A percentile compares a stretch with the other conserved stretches of the same genome.
These are phyloP conservation scores for Ascochyta rabiei DNA, from an alignment of 2,329 filamentous ascomycete species.

Conservation along the genomic window DNA sequence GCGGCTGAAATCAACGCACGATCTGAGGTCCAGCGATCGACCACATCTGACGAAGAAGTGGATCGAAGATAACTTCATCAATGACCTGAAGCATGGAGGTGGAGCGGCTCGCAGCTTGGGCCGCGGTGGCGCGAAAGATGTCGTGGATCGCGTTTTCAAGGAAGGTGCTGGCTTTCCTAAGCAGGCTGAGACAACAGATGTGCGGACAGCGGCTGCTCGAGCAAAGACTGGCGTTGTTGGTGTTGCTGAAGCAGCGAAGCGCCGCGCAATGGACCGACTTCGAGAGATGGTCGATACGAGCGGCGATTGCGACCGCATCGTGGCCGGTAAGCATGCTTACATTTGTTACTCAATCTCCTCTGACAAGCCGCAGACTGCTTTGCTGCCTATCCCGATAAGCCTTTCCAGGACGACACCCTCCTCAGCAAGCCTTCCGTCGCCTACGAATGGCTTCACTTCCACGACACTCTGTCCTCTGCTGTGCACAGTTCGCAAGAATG, in stretches of 20 bases:
- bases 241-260: constrained; percentile 75
- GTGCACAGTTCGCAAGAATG: constrained; percentile 88
- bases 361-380: constrained; percentile 69
- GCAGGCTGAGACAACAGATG: constrained; percentile 55
- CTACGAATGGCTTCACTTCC: constrained; percentile 96
- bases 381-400: constrained; percentile 80
- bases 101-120: constrained; percentile 74
- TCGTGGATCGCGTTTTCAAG: constrained; percentile 78
- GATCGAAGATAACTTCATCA: constrained; percentile 74
- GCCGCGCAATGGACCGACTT: constrained; percentile 72
- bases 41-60: constrained; percentile 72
- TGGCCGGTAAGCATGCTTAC: constrained; percentile 57
- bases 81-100: constrained; percentile 71
- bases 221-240: constrained; percentile 58
- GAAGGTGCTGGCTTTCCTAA: constrained; percentile 80
- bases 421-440: constrained; percentile 85
- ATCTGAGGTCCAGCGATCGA: constrained; percentile 44
- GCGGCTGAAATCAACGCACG: constrained; percentile 61
- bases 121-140: constrained; percentile 73
- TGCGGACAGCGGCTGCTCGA: constrained; percentile 61
- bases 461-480: constrained; percentile 79
- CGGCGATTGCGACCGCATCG: constrained; percentile 77
- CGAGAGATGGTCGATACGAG: constrained; percentile 79
- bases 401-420: constrained; percentile 91
- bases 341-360: neutral